Conservation (phyloP, 2,329 filamentous ascomycete species). For the Xylaria sp. region DNA sequence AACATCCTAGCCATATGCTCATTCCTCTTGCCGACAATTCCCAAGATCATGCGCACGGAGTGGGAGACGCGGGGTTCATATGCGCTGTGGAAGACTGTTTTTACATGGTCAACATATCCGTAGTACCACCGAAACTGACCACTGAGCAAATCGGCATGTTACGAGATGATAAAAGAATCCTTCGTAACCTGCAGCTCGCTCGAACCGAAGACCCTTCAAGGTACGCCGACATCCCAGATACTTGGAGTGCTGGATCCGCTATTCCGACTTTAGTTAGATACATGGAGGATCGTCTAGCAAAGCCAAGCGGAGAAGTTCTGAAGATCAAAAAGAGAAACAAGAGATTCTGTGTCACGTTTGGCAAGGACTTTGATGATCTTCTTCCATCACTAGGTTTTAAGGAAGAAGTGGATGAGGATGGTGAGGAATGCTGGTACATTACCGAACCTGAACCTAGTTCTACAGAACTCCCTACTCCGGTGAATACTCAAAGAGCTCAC, state of each 20-base stretch:
- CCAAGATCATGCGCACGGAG: conserved; percentile 23
- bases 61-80: conserved; percentile 41
- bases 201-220: conserved; percentile 60
- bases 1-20: conserved; percentile 48
- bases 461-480: conserved; percentile 47
- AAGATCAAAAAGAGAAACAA: conserved; percentile 68
- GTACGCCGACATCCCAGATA: conserved; percentile 57
- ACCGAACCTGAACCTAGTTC: conserved; percentile 52
- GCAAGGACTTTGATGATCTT: conserved; percentile 60
- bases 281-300: conserved; percentile 60
- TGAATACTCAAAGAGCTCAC: conserved; percentile 50
- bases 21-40: conserved; percentile 25
- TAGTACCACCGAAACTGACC: conserved; percentile 57
- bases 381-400: conserved; percentile 63
- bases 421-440: conserved; percentile 54
- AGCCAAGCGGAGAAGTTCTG: conserved; percentile 50
- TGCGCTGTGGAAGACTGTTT: conserved; percentile 45
- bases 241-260: conserved; percentile 54
- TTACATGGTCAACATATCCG: conserved; percentile 62
- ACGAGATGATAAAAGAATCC: conserved; percentile 58
- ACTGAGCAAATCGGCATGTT: conserved; percentile 57
- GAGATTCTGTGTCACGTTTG: conserved; percentile 65
- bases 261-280: conserved; percentile 63
- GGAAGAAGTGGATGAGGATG: conserved; percentile 54
- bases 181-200: conserved; percentile 54